These are phyloP conservation scores for Castanopsis chinensis DNA, from an alignment of 306 rosid genomes.

Conservation along the genomic window DNA sequence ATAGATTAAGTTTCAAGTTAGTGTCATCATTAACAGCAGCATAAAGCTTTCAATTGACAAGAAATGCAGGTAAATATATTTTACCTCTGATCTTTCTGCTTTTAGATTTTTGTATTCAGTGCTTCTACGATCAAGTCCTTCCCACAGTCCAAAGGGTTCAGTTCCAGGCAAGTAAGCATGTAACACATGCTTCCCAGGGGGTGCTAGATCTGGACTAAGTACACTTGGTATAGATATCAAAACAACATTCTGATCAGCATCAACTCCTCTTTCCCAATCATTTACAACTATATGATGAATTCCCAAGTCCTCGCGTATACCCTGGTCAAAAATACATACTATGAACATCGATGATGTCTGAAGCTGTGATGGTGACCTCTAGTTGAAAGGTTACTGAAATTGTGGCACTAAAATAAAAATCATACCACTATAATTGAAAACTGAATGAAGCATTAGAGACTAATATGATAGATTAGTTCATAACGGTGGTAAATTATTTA, in stretches of 20 bases:
- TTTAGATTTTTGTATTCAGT: conserved; percentile 78
- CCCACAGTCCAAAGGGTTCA: conserved; percentile 81
- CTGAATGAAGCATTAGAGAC: neutral
- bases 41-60: neutral
- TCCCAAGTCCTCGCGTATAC: conserved; percentile 59
- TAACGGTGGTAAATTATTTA: neutral
- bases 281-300: conserved; percentile 95
- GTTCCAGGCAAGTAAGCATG: conserved; percentile 96
- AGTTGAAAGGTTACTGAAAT: neutral
- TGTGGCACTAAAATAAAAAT: neutral
- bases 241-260: conserved; percentile 93
- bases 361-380: neutral
- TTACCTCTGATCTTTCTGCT: conserved; percentile 83
- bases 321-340: conserved; percentile 34
- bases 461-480: neutral
- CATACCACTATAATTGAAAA: neutral
- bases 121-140: conserved; percentile 79
- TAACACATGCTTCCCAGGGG: conserved; percentile 76
- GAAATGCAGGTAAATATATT: neutral
- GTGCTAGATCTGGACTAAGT: conserved; percentile 76
- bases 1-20: neutral
- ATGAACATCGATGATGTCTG: neutral
- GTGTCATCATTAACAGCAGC: neutral
- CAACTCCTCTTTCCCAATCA: conserved; percentile 94
- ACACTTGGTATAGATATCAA: conserved; percentile 88